Conservation (phyloP, 371 early-diverging fungal genomes). For the Mucor irregularis region DNA sequence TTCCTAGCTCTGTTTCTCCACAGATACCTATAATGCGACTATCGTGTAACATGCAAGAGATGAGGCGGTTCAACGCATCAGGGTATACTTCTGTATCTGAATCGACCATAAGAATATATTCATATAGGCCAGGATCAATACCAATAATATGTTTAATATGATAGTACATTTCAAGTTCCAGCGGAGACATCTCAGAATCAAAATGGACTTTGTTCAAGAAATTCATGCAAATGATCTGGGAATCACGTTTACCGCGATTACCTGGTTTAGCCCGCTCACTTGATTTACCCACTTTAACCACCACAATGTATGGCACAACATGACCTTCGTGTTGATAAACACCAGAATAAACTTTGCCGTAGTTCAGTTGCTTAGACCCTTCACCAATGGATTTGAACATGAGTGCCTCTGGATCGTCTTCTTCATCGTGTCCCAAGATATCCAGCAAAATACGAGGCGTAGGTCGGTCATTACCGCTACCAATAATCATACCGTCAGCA, state of each 20-base stretch:
- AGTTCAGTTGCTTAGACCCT: constrained; percentile 83
- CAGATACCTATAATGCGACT: constrained; percentile 81
- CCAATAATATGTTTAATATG: constrained; percentile 81
- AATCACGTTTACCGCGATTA: constrained; percentile 98
- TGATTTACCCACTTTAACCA: constrained; percentile 91
- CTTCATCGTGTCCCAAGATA: constrained; percentile 64
- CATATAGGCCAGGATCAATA: constrained; percentile 82
- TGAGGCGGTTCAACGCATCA: constrained; percentile 72
- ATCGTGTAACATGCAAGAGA: constrained; percentile 78
- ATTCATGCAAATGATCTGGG: constrained; percentile 96
- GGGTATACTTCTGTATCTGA: constrained; percentile 90
- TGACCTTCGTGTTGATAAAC: constrained; percentile 71
- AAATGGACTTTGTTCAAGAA: constrained; percentile 92
- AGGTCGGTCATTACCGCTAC: constrained; percentile 72
- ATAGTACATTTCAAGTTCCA: constrained; percentile 92
- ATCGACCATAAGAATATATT: constrained; percentile 94
- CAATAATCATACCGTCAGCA: constrained; percentile 86
- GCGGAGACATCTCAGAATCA: constrained; percentile 89
- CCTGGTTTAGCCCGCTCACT: constrained; percentile 81
- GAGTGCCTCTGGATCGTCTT: constrained; percentile 54
- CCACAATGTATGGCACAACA: constrained; percentile 82
- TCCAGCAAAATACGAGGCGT: constrained; percentile 77
- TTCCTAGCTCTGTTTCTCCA: constrained; percentile 83
- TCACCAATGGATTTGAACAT: constrained; percentile 88
- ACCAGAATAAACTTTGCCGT: constrained; percentile 92